A percentile compares a stretch with the other conserved stretches of the same genome.
phyloP scores from a whole-genome alignment of 23 red algal species.

The Gracilariopsis chorda region DNA sequence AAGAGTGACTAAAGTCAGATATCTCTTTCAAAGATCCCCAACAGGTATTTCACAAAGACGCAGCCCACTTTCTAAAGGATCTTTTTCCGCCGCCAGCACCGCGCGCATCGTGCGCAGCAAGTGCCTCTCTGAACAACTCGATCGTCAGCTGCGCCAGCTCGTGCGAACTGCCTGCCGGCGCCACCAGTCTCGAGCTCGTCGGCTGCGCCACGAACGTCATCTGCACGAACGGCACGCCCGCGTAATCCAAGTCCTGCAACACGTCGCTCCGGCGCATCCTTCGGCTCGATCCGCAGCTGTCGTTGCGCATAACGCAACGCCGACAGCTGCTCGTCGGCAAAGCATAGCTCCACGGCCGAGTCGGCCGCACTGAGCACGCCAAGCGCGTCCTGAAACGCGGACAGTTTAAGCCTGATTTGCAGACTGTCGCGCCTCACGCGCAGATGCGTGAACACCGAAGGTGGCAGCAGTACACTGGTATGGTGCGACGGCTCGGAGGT shows the following conservation, averaged over 20 bases:
- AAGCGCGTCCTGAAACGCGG: slow-evolving; percentile 30
- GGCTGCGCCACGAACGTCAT: slow-evolving; percentile 1
- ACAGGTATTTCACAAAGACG: slow-evolving; percentile 43
- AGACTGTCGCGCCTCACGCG: not conserved
- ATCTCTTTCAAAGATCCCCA: slow-evolving; percentile 80
- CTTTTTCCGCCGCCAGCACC: not conserved
- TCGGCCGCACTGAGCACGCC: slow-evolving; percentile 9
- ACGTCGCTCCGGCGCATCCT: slow-evolving; percentile 19
- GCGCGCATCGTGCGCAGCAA: not conserved
- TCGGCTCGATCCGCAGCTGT: not conserved
- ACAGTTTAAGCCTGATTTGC: slow-evolving; percentile 16
- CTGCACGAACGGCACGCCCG: slow-evolving; percentile 27
- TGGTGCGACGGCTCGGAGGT: not conserved
- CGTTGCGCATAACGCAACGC: not conserved
- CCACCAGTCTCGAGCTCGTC: slow-evolving; percentile 16
- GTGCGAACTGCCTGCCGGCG: slow-evolving; percentile 12
- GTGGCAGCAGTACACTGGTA: slow-evolving; percentile 42
- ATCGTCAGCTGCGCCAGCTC: not conserved
- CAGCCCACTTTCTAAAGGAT: slow-evolving; percentile 19
- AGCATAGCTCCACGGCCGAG: not conserved
- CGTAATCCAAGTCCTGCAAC: slow-evolving; percentile 45
- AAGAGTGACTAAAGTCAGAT: slow-evolving; percentile 77
- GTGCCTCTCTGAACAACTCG: not conserved
- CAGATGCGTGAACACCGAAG: slow-evolving; percentile 11
- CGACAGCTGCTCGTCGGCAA: not conserved